Conservation (phyloP, 1,284 basidiomycete species). For the Heterobasidion occidentale region DNA sequence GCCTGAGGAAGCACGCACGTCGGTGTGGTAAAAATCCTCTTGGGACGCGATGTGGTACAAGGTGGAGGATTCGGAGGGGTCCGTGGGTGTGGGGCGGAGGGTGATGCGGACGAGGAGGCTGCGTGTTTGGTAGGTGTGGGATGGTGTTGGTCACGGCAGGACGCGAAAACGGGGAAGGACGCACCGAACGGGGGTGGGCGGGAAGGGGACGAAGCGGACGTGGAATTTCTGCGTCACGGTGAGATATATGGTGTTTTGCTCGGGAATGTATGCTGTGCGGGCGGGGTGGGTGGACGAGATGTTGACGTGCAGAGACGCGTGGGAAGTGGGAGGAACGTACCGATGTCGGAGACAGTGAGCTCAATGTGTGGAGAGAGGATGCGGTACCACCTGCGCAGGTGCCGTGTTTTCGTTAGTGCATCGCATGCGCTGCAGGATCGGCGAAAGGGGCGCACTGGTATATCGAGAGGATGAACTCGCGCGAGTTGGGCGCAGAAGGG, state of each 20-base stretch:
- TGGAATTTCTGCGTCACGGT: slow-evolving; percentile 47
- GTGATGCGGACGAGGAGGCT: slow-evolving; percentile 37
- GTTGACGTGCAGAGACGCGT: neutral
- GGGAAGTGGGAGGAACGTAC: slow-evolving; percentile 22
- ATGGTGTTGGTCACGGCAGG: neutral
- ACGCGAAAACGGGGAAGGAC: slow-evolving; percentile 7
- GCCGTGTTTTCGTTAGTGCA: too few relatives aligned
- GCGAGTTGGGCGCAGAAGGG: slow-evolving; percentile 32
- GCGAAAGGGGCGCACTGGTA: slow-evolving; percentile 33
- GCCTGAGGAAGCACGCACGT: slow-evolving; percentile 25
- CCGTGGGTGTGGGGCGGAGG: slow-evolving; percentile 19
- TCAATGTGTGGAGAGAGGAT: slow-evolving; percentile 43
- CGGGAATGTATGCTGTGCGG: slow-evolving; percentile 32
- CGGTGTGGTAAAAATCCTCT: slow-evolving; percentile 58
- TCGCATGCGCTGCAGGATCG: neutral
- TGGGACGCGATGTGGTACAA: slow-evolving; percentile 44
- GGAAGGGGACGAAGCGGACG: slow-evolving; percentile 38
- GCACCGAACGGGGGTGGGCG: slow-evolving; percentile 38
- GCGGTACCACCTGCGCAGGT: slow-evolving; percentile 44
- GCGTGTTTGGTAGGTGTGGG: neutral
- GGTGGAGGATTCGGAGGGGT: slow-evolving; percentile 18
- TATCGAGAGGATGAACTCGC: slow-evolving; percentile 42
- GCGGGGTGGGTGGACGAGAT: neutral
- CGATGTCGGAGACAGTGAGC: slow-evolving; percentile 31
- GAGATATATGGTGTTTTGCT: slow-evolving; percentile 30